phyloP scores from a whole-genome alignment of 1,284 basidiomycete genomes.

The Trichosporon inkin region DNA sequence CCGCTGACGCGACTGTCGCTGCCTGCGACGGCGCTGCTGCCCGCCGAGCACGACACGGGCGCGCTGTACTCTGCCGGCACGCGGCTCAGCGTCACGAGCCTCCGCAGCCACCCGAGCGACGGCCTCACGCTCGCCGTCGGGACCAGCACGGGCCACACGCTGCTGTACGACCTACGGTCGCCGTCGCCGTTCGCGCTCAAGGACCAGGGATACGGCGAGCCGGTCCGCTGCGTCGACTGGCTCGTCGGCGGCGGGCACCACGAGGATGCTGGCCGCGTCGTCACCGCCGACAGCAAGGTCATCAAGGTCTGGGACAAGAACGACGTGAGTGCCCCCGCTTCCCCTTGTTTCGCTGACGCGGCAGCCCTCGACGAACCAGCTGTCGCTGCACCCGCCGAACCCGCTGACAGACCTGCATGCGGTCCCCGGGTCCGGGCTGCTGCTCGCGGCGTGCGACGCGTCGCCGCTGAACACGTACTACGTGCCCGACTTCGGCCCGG shows the following conservation, averaged over 20 bases:
- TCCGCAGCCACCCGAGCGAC: conserved; percentile 72
- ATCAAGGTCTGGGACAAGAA: conserved; percentile 92
- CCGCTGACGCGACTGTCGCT: conserved; percentile 60
- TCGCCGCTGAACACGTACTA: conserved; percentile 89
- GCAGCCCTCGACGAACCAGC: conserved; percentile 81
- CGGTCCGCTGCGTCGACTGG: conserved; percentile 84
- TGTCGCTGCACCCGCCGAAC: conserved; percentile 83
- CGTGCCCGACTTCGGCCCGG: conserved; percentile 91
- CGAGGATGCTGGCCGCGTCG: conserved; percentile 66
- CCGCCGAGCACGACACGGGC: conserved; percentile 41
- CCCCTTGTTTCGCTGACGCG: conserved; percentile 9
- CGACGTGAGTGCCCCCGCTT: conserved; percentile 57
- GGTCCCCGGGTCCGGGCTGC: conserved; percentile 73
- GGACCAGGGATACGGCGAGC: conserved; percentile 95
- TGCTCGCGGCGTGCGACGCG: conserved; percentile 87
- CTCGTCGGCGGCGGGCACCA: conserved; percentile 85
- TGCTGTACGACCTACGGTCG: conserved; percentile 91
- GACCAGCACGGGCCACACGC: conserved; percentile 87
- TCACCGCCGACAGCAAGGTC: conserved; percentile 89
- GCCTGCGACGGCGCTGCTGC: conserved; percentile 61
- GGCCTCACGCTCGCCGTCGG: conserved; percentile 91
- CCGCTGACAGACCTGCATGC: conserved; percentile 87
- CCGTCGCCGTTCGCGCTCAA: conserved; percentile 79
- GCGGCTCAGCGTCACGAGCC: conserved; percentile 70
- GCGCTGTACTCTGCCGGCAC: conserved; percentile 34